Evolutionary conservation across 2,329 filamentous ascomycete genomes (phyloP).

Genomic region (Arthroderma sp.): DNA sequence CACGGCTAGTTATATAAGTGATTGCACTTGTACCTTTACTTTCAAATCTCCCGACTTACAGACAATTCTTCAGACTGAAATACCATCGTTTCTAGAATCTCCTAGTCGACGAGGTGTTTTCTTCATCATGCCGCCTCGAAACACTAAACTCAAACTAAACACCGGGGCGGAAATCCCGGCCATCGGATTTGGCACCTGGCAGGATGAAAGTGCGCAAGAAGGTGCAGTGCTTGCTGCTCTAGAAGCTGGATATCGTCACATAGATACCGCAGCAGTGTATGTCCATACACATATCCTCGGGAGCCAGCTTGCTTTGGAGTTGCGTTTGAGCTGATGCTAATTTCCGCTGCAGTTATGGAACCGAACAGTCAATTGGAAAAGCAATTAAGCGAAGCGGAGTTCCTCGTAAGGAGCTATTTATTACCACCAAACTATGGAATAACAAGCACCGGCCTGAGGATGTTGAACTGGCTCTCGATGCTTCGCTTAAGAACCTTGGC

Average conservation of each 20-base stretch:
- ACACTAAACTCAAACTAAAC: conserved; percentile 33
- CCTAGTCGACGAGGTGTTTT: no score
- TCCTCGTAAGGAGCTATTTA: conserved; percentile 51
- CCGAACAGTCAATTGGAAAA: conserved; percentile 52
- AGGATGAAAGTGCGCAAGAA: conserved; percentile 39
- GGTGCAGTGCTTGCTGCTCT: conserved; percentile 33
- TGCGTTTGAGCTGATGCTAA: neutral
- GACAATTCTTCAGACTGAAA: no score
- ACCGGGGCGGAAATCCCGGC: conserved; percentile 36
- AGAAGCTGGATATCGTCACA: conserved; percentile 42
- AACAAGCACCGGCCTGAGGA: conserved; percentile 49
- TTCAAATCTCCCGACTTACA: no score
- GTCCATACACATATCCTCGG: conserved; percentile 4
- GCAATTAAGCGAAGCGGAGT: conserved; percentile 52
- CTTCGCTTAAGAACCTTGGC: conserved; percentile 49
- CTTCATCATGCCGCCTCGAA: conserved; percentile 9
- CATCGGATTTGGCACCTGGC: conserved; percentile 43
- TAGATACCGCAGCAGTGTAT: conserved; percentile 38
- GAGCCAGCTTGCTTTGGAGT: neutral
- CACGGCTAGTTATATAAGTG: no score
- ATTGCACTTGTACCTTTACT: no score
- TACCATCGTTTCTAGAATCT: no score
- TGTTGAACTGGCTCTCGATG: conserved; percentile 47
- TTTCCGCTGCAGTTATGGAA: conserved; percentile 38
- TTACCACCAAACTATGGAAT: conserved; percentile 57